A percentile compares a stretch with the other conserved stretches of the same genome.
phyloP scores from a whole-genome alignment of 208 protist genomes.

The Wallacemonas sp. region DNA sequence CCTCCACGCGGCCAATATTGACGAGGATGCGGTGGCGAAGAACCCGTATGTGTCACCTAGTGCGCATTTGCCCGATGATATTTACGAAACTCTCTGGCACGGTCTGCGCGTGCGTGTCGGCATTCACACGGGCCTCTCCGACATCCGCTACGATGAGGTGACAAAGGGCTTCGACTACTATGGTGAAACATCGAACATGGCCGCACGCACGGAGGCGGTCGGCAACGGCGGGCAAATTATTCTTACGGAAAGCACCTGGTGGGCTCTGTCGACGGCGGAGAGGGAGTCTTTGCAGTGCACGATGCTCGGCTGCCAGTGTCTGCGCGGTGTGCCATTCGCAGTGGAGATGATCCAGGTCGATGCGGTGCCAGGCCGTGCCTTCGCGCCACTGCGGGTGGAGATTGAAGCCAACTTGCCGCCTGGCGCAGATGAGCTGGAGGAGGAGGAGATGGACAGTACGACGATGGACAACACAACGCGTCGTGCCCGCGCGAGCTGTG shows the following conservation, averaged over 20 bases:
- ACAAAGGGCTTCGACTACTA: slow-evolving; percentile 69
- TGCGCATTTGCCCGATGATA: slow-evolving; percentile 15
- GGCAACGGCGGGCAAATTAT: slow-evolving; percentile 59
- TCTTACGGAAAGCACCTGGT: slow-evolving; percentile 2
- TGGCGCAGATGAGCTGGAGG: background rate
- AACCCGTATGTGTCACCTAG: background rate
- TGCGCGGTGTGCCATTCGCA: slow-evolving; percentile 20
- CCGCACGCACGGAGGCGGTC: slow-evolving; percentile 51
- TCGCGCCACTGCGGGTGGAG: background rate
- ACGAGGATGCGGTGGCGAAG: background rate
- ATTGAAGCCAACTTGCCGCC: background rate
- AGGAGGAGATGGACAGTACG: too few species aligned
- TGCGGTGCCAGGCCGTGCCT: background rate
- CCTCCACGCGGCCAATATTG: background rate
- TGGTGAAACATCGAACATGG: slow-evolving; percentile 61
- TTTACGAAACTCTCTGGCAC: slow-evolving; percentile 15
- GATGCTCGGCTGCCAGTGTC: slow-evolving; percentile 16
- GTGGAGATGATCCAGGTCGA: background rate
- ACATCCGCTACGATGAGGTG: slow-evolving; percentile 26
- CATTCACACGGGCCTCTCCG: slow-evolving; percentile 30
- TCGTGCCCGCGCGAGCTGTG: background rate
- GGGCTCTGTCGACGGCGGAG: background rate
- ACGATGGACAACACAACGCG: too few species aligned
- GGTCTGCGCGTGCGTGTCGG: slow-evolving; percentile 36
- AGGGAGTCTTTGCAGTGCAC: slow-evolving; percentile 7